Evolutionary conservation across 2,329 filamentous ascomycete species (phyloP), one percentile per base, ranked within the genome.

Genomic region (Colletotrichum simmondsii): DNA sequence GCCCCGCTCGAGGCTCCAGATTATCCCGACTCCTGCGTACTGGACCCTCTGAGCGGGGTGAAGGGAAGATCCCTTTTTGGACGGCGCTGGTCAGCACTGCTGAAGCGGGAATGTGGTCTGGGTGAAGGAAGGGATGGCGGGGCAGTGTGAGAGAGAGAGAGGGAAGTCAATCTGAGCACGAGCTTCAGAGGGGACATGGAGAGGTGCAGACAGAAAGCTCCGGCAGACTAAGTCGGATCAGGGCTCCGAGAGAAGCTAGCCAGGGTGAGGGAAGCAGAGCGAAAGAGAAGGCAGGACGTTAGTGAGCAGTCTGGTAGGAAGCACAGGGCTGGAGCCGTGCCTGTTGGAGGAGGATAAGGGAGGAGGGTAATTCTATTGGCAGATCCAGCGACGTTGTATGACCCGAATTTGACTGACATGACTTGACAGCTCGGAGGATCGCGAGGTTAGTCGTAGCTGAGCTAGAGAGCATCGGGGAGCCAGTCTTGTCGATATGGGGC

Each of bases 191-290:
- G 66, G 49, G 60, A 53, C 30, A 46, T 52, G 54, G 42, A 58
- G 74, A 62, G 68, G 56, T 67, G 65, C 57, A 66, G 65, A 30
- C 62, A 58, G 57, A 57, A 69, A 76, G 60, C 68, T 71, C 65
- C 66, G 67, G 61, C 64, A 61, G 62, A 73, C 54, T 49, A 67
- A 53, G 49, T 70, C 74, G 73, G 67, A 67, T 75, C 68, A 70
- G 71, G 64, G 52, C 65, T 68, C 64, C 57, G 61, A 68, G 72
- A 42, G 60, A 14, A 49, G 16, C 56, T 59, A 52, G 65, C 62
- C 54, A 71, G 32, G 46, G 37, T 53, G 54, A 75, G 66, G 60
- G 49, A 24, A 35, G n/a, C 28, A 53, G 24, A 60, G 58, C 37
- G 57, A 11, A 26, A 28, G 53, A 59, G 70, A 69, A 53, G 22